phyloP scores from a whole-genome alignment of 371 early-diverging fungal genomes.

The Quaeritorhiza haematococci region DNA sequence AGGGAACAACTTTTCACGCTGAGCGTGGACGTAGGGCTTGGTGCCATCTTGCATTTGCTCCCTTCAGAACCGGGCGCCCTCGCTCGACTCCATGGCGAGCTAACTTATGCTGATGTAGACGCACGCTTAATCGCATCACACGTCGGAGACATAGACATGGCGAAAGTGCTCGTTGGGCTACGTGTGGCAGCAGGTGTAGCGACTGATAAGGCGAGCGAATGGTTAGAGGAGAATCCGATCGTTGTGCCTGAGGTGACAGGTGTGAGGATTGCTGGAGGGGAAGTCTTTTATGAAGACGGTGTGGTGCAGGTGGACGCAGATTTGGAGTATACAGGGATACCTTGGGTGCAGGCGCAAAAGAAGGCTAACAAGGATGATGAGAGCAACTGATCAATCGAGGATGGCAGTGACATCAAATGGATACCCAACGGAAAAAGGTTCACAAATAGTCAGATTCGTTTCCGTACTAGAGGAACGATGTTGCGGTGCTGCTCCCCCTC shows the following conservation, averaged over 20 bases:
- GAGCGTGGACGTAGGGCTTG: not conserved
- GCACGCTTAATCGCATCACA: not conserved
- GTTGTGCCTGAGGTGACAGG: not conserved
- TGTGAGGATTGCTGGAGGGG: not conserved
- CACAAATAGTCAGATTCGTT: too few species aligned
- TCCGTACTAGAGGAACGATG: too few species aligned
- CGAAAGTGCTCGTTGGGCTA: not conserved
- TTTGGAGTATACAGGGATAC: not conserved
- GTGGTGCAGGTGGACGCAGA: not conserved
- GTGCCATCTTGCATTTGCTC: not conserved
- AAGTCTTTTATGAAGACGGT: not conserved
- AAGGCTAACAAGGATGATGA: too few species aligned
- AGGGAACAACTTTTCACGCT: conserved; percentile 1
- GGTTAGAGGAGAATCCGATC: not conserved
- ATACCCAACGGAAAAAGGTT: too few species aligned
- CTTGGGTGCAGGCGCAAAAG: too few species aligned
- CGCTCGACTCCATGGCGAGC: not conserved
- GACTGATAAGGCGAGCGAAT: not conserved
- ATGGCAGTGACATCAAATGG: too few species aligned
- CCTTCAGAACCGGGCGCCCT: not conserved
- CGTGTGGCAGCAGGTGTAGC: not conserved
- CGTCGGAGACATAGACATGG: not conserved
- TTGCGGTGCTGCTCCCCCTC: too few species aligned
- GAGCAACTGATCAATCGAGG: too few species aligned
- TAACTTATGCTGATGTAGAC: not conserved